Percentiles rank a stretch among this genome's conserved stretches.
Evolutionary conservation across 495 filamentous ascomycete genomes (phyloP).

Genomic region (Trichoderma reesei): DNA sequence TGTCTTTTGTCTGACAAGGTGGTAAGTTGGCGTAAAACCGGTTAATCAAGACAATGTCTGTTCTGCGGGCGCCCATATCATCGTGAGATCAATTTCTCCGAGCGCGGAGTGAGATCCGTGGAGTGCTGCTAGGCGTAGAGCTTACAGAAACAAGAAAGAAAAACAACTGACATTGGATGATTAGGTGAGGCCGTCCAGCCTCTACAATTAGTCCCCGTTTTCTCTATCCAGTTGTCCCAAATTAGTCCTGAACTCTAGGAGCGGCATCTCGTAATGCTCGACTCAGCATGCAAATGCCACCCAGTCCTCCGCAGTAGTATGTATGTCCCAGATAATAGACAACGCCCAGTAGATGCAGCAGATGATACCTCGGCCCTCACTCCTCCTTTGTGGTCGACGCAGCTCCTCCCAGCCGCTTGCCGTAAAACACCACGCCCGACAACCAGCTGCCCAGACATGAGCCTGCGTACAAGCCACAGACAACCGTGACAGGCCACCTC

Average conservation of each 20-base stretch:
- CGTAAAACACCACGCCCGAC: conserved; percentile 30
- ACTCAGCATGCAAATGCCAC: neutral
- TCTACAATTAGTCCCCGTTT: neutral
- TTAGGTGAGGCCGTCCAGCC: neutral
- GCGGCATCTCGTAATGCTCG: neutral
- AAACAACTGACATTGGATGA: neutral
- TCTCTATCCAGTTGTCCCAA: conserved; percentile 1
- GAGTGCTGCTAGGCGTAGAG: too few relatives aligned
- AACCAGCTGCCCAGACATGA: conserved; percentile 28
- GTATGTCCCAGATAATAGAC: neutral
- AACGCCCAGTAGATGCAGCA: neutral
- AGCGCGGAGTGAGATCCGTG: too few relatives aligned
- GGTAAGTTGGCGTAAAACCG: too few relatives aligned
- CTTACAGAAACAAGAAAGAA: neutral
- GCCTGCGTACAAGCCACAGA: conserved; percentile 33
- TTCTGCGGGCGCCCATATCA: too few relatives aligned
- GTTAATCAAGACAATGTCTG: too few relatives aligned
- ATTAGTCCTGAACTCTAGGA: neutral
- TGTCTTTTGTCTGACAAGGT: too few relatives aligned
- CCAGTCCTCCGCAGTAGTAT: neutral
- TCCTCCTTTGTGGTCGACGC: neutral
- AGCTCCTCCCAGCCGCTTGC: conserved; percentile 24
- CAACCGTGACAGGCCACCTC: conserved; percentile 88
- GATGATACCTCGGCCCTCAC: neutral
- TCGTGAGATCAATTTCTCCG: too few relatives aligned